These are phyloP conservation scores for Anacardium occidentale DNA, from an alignment of 345 rosid species.

Conservation along the genomic window DNA sequence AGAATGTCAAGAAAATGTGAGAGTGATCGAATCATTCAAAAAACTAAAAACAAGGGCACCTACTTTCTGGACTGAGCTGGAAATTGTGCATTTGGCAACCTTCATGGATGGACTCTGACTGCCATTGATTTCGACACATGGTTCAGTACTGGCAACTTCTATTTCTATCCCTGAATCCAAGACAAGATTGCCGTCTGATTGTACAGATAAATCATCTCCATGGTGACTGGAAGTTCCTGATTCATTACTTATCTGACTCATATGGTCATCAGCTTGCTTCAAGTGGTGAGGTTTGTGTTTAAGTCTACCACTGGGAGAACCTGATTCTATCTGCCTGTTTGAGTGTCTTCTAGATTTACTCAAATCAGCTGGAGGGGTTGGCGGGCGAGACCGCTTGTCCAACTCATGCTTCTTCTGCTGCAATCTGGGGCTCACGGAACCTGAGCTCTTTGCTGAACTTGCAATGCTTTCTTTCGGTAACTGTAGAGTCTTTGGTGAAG, in stretches of 20 bases:
- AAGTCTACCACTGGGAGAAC: constrained; percentile 61
- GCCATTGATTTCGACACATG: constrained; percentile 30
- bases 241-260: constrained; percentile 72
- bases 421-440: constrained; percentile 78
- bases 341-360: constrained; percentile 54
- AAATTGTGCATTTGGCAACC: constrained; percentile 38
- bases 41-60: constrained; percentile 26
- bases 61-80: constrained; percentile 49
- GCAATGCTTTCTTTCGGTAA: constrained; percentile 43
- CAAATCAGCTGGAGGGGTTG: constrained; percentile 74
- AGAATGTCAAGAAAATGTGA: constrained; percentile 16
- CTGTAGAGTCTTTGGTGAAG: constrained; percentile 47
- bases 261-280: constrained; percentile 60
- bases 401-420: constrained; percentile 72
- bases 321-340: constrained; percentile 46
- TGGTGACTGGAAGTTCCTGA: constrained; percentile 61
- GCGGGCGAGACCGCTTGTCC: constrained; percentile 80
- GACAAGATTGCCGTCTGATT: constrained; percentile 44
- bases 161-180: constrained; percentile 35
- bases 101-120: constrained; percentile 43
- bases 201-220: constrained; percentile 54
- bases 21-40: constrained; percentile 1
- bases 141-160: constrained; percentile 38
- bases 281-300: constrained; percentile 43
- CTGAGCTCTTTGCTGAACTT: constrained; percentile 49